These are phyloP conservation scores for Aphanocladium album DNA, from an alignment of 2,329 filamentous ascomycete genomes.

Conservation along the genomic window DNA sequence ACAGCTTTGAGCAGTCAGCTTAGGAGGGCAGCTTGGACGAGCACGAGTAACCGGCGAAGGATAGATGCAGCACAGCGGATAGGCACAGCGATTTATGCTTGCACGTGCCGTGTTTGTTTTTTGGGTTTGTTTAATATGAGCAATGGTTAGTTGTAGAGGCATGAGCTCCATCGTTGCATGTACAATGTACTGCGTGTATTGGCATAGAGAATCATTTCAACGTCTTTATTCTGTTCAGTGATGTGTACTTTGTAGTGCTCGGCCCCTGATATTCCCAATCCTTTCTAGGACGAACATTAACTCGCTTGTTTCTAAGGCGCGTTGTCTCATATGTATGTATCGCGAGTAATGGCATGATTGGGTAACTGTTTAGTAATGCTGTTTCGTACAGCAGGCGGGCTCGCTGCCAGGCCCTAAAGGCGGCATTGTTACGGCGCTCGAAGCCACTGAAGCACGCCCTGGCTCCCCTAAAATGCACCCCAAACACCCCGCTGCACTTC, in stretches of 20 bases:
- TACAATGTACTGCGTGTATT: not conserved
- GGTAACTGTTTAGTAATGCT: slow-evolving; percentile 7
- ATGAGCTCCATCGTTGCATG: not conserved
- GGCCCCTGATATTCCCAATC: too few species aligned
- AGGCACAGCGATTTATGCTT: not conserved
- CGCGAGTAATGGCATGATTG: not conserved
- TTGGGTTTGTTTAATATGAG: slow-evolving; percentile 8
- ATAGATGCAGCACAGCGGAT: slow-evolving; percentile 8
- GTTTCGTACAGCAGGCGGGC: not conserved
- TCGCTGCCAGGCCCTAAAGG: not conserved
- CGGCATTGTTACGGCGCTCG: not conserved
- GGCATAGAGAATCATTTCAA: not conserved
- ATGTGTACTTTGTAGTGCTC: not conserved
- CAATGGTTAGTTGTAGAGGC: slow-evolving; percentile 4
- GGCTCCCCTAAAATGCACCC: not conserved
- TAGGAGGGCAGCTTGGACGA: not conserved
- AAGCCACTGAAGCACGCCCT: not conserved
- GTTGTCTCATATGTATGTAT: not conserved
- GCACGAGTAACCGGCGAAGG: not conserved
- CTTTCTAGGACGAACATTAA: too few species aligned
- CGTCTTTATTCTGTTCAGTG: not conserved
- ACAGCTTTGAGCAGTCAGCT: slow-evolving; percentile 49
- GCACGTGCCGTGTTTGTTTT: slow-evolving; percentile 4
- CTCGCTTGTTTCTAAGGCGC: not conserved
- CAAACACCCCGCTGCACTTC: not conserved